Evolutionary conservation across 2,329 filamentous ascomycete genomes (phyloP), one percentile per base, ranked within the genome.

Genomic region (Beauveria medogensis): DNA sequence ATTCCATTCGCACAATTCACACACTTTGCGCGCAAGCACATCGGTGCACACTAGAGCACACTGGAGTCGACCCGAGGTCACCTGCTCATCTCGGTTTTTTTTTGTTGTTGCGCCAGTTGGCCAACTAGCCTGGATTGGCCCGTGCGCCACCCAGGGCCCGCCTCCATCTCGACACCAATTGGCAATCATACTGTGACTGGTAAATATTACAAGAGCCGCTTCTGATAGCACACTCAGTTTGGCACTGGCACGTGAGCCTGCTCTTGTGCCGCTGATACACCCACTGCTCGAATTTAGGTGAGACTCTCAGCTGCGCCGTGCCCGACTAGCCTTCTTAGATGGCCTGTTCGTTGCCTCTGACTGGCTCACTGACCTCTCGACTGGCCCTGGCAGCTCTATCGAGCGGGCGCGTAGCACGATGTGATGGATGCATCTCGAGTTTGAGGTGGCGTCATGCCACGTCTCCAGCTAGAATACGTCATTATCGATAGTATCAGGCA

Each of bases 21-120:
- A 34, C 30, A 34, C 30, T 37, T 37, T 14, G 30, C 30, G 10
- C 30, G 47, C 47, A 26, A 50, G 48, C 14, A 26, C 10, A 34
- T 20, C 44, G 22, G 48, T 34, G 28, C 48, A 51, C 48, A 30
- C 48, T 51, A 10, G 20, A 26, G 26, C 53, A 46, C 41, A 26
- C 37, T 44, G 40, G 48, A 59, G 41, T 53, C 55, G 28, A 56
- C 26, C 37, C 30, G 30, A 56, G 53, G 59, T 61, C 59, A 61
- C 59, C 53, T 61, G 59, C 46, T 37, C 54, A 53, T 24, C 12
- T 53, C 47, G 26, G 14, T 44, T 53, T 61, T 61, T 61, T 34
- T 37, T 14, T 37, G 5, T 37, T 56, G 53, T 53, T 37, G 52
- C 37, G 14, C 48, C 53, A 26, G 34, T 53, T 50, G 47, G 41